Base-by-base conservation (phyloP, 257 asterid species). In the Ophiorrhiza pumila region DNA sequence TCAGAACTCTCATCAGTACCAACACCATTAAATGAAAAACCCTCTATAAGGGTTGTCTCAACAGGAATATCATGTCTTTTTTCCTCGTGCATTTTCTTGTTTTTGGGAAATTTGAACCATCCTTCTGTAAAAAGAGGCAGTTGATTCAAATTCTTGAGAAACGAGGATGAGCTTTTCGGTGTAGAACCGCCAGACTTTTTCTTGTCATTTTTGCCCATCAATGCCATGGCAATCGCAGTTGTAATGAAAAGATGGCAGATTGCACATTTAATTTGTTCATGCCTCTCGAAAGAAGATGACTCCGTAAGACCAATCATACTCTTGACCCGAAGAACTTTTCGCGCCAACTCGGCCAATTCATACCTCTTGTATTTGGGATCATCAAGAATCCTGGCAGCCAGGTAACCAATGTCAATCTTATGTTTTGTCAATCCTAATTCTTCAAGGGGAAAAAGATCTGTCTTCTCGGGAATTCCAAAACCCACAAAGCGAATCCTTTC, bases 231-330 rank as follows among this genome's bases (percentile, higher is more conserved):
- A 9, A 91, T 91, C 4, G 87, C 81, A n/a, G 77, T 87, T 0
- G 95, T 84, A 49, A 93, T 79, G 45, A 93, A 91, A 18, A 91
- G 92, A 80, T 86, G 95, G 76, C 96, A 91, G 61, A 93, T 91
- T 2, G 90, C 86, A 22, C 85, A 81, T 74, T 91, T 93, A 2
- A 93, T 83, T 69, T 82, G 91, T 65, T 87, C 96, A 13, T 93
- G 95, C 73, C 92, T 83, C 85, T 86, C 88, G 0, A 86, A 89
- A 43, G 97, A 87, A 1, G 96, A 85, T 10, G 93, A 88, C 22
- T 91, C 89, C 0, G 96, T 85, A 15, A 91, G 59, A 25, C 96
- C 97, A 11, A 80, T 63, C 96, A 93, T 88, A 47, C 57, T 84
- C 90, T 83, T 89, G 78, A 93, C 82, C 53, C 96, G 87, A 32